phyloP scores from a whole-genome alignment of 1,284 basidiomycete genomes.

The Rhodotorula sp. region DNA sequence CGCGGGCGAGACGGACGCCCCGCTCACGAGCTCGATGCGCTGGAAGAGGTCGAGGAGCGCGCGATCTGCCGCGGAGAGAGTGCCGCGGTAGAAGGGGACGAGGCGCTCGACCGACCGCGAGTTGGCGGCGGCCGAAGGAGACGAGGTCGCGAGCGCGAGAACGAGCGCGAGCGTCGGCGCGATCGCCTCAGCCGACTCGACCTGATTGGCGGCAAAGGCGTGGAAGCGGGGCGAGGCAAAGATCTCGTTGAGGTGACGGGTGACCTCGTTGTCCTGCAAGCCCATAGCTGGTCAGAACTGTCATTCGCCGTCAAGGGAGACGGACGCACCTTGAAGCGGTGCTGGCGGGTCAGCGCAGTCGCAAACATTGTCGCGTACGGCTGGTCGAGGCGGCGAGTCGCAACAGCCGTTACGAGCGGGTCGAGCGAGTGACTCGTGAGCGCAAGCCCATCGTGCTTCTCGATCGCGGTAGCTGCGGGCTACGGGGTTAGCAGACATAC shows the following conservation, averaged over 20 bases:
- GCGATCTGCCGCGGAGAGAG: slow-evolving; percentile 22
- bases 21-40: slow-evolving; percentile 26
- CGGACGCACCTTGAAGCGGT: slow-evolving; percentile 32
- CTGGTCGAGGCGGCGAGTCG: slow-evolving; percentile 24
- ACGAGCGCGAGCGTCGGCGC: slow-evolving; percentile 17
- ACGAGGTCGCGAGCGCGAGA: slow-evolving; percentile 26
- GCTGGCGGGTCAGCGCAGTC: slow-evolving; percentile 10
- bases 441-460: neutral
- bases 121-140: slow-evolving; percentile 22
- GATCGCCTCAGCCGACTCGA: neutral
- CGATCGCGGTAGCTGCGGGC: neutral
- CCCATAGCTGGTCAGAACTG: neutral
- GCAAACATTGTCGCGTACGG: slow-evolving; percentile 15
- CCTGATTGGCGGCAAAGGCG: slow-evolving; percentile 1
- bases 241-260: slow-evolving; percentile 39
- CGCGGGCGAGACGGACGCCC: slow-evolving; percentile 18
- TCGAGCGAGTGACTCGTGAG: slow-evolving; percentile 30
- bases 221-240: slow-evolving; percentile 31
- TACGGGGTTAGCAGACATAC: neutral
- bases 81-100: slow-evolving; percentile 39
- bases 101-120: slow-evolving; percentile 31
- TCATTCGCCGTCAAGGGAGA: too few relatives aligned
- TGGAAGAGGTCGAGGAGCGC: slow-evolving; percentile 33
- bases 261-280: slow-evolving; percentile 38
- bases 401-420: slow-evolving; percentile 31